Conservation (phyloP, 73 alveolate species). For the Effrenium voratum region DNA sequence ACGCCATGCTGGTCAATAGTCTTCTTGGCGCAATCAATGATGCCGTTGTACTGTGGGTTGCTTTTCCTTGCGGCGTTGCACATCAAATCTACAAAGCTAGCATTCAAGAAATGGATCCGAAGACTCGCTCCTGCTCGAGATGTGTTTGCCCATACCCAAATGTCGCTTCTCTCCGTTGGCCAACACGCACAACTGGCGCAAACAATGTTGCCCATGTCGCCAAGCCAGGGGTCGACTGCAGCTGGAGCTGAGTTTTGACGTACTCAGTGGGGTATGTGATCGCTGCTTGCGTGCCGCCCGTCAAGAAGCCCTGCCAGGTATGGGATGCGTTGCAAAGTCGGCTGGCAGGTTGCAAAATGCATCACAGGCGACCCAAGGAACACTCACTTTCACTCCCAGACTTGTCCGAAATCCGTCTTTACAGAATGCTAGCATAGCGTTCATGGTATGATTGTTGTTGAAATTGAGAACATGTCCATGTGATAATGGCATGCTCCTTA, state of each 20-base stretch:
- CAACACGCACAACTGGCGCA: not conserved
- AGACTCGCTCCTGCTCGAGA: no score
- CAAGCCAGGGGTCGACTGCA: constrained; percentile 52
- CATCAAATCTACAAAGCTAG: not conserved
- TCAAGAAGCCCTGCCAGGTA: constrained; percentile 81
- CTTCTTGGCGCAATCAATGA: constrained; percentile 87
- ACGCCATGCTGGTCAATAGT: constrained; percentile 81
- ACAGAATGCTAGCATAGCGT: not conserved
- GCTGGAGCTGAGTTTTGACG: constrained; percentile 91
- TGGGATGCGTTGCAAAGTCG: no score
- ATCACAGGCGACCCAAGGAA: no score
- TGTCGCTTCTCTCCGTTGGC: not conserved
- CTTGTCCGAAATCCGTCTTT: not conserved
- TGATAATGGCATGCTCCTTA: no score
- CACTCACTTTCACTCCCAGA: no score
- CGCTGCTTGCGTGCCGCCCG: constrained; percentile 93
- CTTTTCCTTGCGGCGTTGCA: constrained; percentile 21
- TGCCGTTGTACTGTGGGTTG: constrained; percentile 91
- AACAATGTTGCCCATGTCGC: not conserved
- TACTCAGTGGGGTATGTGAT: constrained; percentile 89
- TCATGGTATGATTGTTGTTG: no score
- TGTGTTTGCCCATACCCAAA: not conserved
- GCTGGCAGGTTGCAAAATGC: not conserved
- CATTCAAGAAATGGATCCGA: not conserved
- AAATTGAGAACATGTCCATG: no score